Evolutionary conservation across 106 monocot genomes (phyloP).

Genomic region (Gastrodia elata): DNA sequence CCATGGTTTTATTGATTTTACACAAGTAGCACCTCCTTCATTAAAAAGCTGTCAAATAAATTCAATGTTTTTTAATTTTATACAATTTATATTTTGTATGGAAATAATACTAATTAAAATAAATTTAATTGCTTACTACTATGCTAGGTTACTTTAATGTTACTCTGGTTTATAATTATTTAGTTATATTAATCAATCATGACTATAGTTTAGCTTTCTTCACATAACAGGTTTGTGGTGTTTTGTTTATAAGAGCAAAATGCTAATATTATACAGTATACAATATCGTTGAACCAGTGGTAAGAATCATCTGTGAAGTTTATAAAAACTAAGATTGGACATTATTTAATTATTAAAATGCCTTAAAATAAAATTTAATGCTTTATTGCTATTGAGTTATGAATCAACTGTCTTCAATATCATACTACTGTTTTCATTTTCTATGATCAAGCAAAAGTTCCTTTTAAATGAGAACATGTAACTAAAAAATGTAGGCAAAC

Average conservation of each 20-base stretch:
- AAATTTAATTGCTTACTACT: not conserved
- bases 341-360: not conserved
- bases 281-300: not conserved
- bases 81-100: not conserved
- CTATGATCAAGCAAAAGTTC: not conserved
- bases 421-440: not conserved
- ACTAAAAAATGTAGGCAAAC: not conserved
- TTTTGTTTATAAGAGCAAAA: too few relatives aligned
- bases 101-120: not conserved
- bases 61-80: not conserved
- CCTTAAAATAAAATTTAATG: not conserved
- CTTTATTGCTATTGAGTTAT: not conserved
- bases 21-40: not conserved
- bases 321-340: not conserved
- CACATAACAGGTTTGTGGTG: too few relatives aligned
- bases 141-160: too few relatives aligned
- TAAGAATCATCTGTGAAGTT: not conserved
- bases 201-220: too few relatives aligned
- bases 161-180: too few relatives aligned
- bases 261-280: not conserved
- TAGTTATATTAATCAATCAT: too few relatives aligned
- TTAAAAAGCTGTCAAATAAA: not conserved
- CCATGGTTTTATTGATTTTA: not conserved
- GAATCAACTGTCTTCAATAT: not conserved
- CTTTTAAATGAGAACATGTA: not conserved